Base-by-base conservation (phyloP, 2,329 filamentous ascomycete species). In the Sporothrix schenckii region DNA sequence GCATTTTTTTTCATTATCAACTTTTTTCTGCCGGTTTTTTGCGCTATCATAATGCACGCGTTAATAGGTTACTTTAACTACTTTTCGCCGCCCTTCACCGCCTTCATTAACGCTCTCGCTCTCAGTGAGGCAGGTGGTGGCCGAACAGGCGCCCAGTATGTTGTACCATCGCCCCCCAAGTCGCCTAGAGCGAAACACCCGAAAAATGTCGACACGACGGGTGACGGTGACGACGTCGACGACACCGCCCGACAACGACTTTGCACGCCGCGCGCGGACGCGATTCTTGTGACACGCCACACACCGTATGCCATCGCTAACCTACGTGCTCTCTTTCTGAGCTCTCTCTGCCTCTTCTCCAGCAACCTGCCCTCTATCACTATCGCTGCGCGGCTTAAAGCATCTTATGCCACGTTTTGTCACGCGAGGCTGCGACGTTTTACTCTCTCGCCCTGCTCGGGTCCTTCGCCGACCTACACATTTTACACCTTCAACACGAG, bases 11-110 rank as follows among this genome's bases (percentile, higher is more conserved):
- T 27, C 41, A 49, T 54, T 67, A 58, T 60, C 61, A 47, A 41
- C 49, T 66, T 71, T 71, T 71, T 71, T 71, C 70, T 71, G 70
- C 70, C 70, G 66, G 70, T 34, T 71, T 70, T 71, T 71, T 53
- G 53, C 66, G 11, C 66, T 68, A 68, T 69, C 66, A 44, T 53
- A n/a, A 27, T 21, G 9, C 4, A 14, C 44, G 47, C 47, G 47
- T 49, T n/a, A n/a, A 16, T 19, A 10, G 41, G 1, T 9, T 16
- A 10, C 39, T 11, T n/a, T 3, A 10, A 27, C 11, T 3, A 7
- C 16, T 3, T 60, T 66, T 30, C 34, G 66, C 70, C 66, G 60
- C 24, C 3, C 1, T n/a, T 60, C 50, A 71, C 70, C 70, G 70
- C 70, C 66, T 60, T 60, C 63, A 16, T 63, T 52, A 16, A 34